These are phyloP conservation scores for Penicillium crustosum DNA, from an alignment of 2,329 filamentous ascomycete genomes.

Conservation along the genomic window DNA sequence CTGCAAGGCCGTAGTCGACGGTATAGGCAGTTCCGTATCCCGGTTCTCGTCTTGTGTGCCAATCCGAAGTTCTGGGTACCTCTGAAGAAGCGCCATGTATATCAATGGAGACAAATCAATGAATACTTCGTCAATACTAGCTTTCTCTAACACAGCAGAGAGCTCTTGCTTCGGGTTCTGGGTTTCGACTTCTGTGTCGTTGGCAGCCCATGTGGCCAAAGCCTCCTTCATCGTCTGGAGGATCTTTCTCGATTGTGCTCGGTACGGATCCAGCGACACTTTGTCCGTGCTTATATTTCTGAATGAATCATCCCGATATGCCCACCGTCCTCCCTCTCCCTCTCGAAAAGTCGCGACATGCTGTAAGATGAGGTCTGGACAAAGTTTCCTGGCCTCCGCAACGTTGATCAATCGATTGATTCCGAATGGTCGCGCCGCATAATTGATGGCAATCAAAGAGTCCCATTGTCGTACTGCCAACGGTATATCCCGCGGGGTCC, in stretches of 20 bases:
- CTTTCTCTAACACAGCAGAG: conserved; percentile 75
- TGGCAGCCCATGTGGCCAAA: conserved; percentile 53
- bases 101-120: conserved; percentile 85
- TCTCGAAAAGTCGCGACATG: conserved; percentile 96
- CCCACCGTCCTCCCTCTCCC: conserved; percentile 81
- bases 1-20: conserved; percentile 70
- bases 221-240: conserved; percentile 73
- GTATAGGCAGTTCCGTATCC: conserved; percentile 68
- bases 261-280: conserved; percentile 90
- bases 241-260: conserved; percentile 80
- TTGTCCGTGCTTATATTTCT: conserved; percentile 84
- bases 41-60: conserved; percentile 54
- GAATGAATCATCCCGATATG: conserved; percentile 78
- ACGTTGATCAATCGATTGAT: conserved; percentile 77
- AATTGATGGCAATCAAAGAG: conserved; percentile 93
- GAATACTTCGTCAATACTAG: conserved; percentile 93
- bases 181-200: conserved; percentile 20
- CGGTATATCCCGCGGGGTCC: conserved; percentile 70
- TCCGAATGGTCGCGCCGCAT: conserved; percentile 78
- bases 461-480: conserved; percentile 96
- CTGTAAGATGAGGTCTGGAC: conserved; percentile 78
- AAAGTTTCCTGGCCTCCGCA: conserved; percentile 79
- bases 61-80: conserved; percentile 69
- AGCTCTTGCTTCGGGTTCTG: conserved; percentile 25
- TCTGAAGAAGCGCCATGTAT: conserved; percentile 69